Base-by-base conservation (phyloP, 2,329 filamentous ascomycete genomes). In the Pezicula carpinea region DNA sequence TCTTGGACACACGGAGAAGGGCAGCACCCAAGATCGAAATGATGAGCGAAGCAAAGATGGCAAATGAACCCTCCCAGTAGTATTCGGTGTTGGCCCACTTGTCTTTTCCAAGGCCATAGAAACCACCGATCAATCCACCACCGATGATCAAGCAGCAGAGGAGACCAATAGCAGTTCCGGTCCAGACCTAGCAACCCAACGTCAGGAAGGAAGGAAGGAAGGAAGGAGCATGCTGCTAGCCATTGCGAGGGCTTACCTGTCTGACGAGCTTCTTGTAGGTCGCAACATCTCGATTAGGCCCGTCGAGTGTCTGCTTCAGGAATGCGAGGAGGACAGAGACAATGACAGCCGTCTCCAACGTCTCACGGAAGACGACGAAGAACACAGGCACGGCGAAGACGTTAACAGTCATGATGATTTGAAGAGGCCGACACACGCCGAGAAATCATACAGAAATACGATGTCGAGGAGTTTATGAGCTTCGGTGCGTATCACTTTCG, bases 341-440 rank as follows among this genome's bases (percentile, higher is more conserved):
- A 58, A 95, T 87, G 61, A 95, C 89, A 60, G 79, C 83, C 1
- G 85, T 87, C 72, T 95, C 89, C 40, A 95, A 72, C 35, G 82
- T 82, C 70, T 95, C 90, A 62, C 90, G 83, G 65, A 95, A 93
- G 69, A 88, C 83, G 65, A 96, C 87, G 71, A 96, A 91, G 72
- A 95, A 95, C 46, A 95, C 80, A 54, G 85, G 86, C 18, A 89
- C 81, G 53, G 85, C 79, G 66, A 90, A 90, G 48, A 90, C 82
- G 63, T 85, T 79, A 51, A 77, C 74, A 64, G 83, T 82, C 70
- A 79, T 83, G 34, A 23, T 54, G 47, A 32, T 40, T 15, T 10
- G 2, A 22, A 26, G 17, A n/a, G 3, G 21, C 31, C 10, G 17
- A 41, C 14, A 15, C 19, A 23, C 19, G 13, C 35, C 5, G 18